phyloP scores from a whole-genome alignment of 306 rosid genomes.

The Dalbergia cochinchinensis region DNA sequence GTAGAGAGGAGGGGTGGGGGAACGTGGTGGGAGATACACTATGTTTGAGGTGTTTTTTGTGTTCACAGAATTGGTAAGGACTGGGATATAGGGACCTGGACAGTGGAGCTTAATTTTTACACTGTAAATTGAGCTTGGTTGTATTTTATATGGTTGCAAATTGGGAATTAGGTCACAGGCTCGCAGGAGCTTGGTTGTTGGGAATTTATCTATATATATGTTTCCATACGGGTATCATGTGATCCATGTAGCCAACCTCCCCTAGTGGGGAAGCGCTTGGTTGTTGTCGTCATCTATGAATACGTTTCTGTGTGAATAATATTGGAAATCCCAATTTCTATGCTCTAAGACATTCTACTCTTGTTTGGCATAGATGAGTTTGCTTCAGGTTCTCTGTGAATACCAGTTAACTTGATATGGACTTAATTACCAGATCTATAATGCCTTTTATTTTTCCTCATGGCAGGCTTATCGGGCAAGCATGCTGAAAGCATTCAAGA shows the following conservation, averaged over 20 bases:
- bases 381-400: conserved; percentile 33
- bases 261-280: not conserved
- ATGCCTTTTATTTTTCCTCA: conserved; percentile 33
- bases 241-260: not conserved
- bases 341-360: conserved; percentile 10
- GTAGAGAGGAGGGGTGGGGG: conserved; percentile 1
- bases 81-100: conserved; percentile 19
- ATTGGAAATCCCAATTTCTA: not conserved
- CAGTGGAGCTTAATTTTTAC: conserved; percentile 29
- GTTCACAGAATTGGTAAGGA: conserved; percentile 2
- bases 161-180: conserved; percentile 25
- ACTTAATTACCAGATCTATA: conserved; percentile 1
- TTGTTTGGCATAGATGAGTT: conserved; percentile 17
- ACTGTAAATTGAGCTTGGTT: conserved; percentile 15
- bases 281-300: conserved; percentile 5
- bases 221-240: not conserved
- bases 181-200: not conserved
- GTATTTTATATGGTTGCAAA: conserved; percentile 32
- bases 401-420: conserved; percentile 14
- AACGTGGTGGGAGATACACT: not conserved
- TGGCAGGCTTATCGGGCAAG: conserved; percentile 89
- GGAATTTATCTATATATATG: conserved; percentile 27
- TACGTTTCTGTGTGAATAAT: conserved; percentile 20
- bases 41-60: conserved; percentile 5
- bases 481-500: conserved; percentile 97